Evolutionary conservation across 2,329 filamentous ascomycete species (phyloP).

Genomic region (Fusarium udum): DNA sequence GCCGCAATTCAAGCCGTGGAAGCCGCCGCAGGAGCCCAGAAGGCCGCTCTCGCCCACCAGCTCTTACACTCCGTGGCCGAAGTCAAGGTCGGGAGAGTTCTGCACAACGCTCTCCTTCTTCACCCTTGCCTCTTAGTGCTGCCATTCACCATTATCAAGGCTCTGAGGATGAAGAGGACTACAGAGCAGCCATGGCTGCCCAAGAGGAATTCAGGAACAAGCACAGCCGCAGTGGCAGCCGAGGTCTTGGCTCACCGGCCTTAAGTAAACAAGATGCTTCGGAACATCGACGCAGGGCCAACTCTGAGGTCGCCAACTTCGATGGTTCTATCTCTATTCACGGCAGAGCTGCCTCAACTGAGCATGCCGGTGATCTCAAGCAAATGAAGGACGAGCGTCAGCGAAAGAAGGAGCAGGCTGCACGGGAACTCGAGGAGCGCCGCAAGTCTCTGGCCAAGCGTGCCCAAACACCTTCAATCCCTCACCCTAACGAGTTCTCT

Average conservation of each 20-base stretch:
- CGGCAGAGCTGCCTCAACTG: slow-evolving; percentile 53
- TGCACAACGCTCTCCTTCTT: slow-evolving; percentile 77
- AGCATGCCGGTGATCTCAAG: slow-evolving; percentile 64
- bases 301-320: slow-evolving; percentile 45
- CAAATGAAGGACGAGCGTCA: slow-evolving; percentile 69
- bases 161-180: slow-evolving; percentile 74
- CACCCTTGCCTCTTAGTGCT: slow-evolving; percentile 79
- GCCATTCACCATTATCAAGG: slow-evolving; percentile 49
- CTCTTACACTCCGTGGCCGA: slow-evolving; percentile 67
- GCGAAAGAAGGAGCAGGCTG: slow-evolving; percentile 77
- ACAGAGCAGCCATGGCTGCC: slow-evolving; percentile 61
- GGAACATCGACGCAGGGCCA: slow-evolving; percentile 50
- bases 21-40: slow-evolving; percentile 60
- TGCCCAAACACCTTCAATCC: slow-evolving; percentile 81
- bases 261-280: slow-evolving; percentile 50
- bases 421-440: slow-evolving; percentile 87
- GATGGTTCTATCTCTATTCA: slow-evolving; percentile 45
- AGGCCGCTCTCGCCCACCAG: slow-evolving; percentile 50
- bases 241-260: slow-evolving; percentile 51
- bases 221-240: slow-evolving; percentile 62
- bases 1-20: slow-evolving; percentile 61
- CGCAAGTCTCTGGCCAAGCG: slow-evolving; percentile 84
- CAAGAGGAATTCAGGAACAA: slow-evolving; percentile 66
- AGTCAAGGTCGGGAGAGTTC: slow-evolving; percentile 69
- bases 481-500: slow-evolving; percentile 71